Percentiles rank a stretch among this genome's conserved stretches.
These are phyloP conservation scores for Bromus sterilis DNA, from an alignment of 176 grass and related monocot genomes.

Conservation along the genomic window DNA sequence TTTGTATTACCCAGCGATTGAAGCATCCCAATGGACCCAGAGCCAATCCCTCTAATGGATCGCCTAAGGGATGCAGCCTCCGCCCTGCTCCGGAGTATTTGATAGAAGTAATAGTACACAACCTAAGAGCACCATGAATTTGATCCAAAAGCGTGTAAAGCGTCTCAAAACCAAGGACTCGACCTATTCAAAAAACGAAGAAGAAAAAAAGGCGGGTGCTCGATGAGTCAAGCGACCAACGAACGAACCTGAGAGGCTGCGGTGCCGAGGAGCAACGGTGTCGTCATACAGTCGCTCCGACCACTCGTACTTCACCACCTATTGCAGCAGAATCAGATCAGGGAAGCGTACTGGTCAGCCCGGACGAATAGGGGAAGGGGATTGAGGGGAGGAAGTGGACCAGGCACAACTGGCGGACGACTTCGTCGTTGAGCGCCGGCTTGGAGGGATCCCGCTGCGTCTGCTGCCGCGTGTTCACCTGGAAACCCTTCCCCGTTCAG, in stretches of 20 bases:
- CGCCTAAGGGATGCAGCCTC: too few relatives aligned
- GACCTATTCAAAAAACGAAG: too few relatives aligned
- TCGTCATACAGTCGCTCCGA: constrained; percentile 71
- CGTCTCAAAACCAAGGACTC: too few relatives aligned
- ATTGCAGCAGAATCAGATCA: constrained; percentile 11
- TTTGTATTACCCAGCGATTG: constrained; percentile 62
- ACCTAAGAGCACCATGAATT: too few relatives aligned
- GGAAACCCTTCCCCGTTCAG: constrained; percentile 6
- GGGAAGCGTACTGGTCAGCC: neutral
- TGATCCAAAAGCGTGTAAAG: too few relatives aligned
- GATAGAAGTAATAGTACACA: too few relatives aligned
- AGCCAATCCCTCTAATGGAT: constrained; percentile 47
- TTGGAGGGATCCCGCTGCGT: constrained; percentile 72
- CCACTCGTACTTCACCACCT: constrained; percentile 75
- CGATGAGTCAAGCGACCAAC: neutral
- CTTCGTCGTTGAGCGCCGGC: constrained; percentile 53
- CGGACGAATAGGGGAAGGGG: neutral
- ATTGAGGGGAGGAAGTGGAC: constrained; percentile 2
- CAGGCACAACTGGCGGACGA: constrained; percentile 54
- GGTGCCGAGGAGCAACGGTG: constrained; percentile 64
- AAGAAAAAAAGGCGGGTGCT: neutral
- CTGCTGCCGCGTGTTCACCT: constrained; percentile 90
- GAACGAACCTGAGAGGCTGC: constrained; percentile 64
- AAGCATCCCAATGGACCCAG: constrained; percentile 80
- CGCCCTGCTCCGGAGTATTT: too few relatives aligned